Conservation (phyloP, 129 eudicot genomes). For the Centella asiatica region DNA sequence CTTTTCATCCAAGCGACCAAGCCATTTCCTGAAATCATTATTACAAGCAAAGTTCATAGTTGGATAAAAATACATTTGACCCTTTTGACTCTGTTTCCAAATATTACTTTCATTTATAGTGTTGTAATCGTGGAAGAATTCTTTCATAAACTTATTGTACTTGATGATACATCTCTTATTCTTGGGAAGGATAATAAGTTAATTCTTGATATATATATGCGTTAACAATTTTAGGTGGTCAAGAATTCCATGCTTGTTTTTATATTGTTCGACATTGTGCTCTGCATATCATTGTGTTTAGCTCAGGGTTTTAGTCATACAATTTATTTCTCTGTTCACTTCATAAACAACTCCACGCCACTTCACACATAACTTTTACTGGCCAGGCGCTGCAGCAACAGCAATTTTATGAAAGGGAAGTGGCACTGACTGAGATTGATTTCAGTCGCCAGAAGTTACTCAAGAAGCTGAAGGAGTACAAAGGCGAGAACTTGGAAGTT, state of each 20-base stretch:
- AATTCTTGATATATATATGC: not conserved
- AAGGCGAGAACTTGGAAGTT: conserved; percentile 72
- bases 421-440: conserved; percentile 69
- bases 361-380: conserved; percentile 8
- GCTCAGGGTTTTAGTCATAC: not conserved
- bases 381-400: conserved; percentile 76
- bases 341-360: not conserved
- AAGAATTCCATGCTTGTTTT: not conserved
- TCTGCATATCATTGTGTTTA: not conserved
- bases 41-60: too few species aligned
- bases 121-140: not conserved
- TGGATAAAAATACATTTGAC: too few species aligned
- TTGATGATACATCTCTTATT: not conserved
- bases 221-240: not conserved
- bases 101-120: not conserved
- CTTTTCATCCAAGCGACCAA: not conserved
- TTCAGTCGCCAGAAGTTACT: conserved; percentile 65
- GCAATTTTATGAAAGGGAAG: conserved; percentile 78
- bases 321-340: not conserved
- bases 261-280: not conserved
- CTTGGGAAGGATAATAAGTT: not conserved
- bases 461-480: conserved; percentile 63
- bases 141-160: not conserved
- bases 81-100: not conserved
- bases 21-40: too few species aligned